Evolutionary conservation across 164 flowering plant genomes (phyloP).

Genomic region (Vitis amurensis): DNA sequence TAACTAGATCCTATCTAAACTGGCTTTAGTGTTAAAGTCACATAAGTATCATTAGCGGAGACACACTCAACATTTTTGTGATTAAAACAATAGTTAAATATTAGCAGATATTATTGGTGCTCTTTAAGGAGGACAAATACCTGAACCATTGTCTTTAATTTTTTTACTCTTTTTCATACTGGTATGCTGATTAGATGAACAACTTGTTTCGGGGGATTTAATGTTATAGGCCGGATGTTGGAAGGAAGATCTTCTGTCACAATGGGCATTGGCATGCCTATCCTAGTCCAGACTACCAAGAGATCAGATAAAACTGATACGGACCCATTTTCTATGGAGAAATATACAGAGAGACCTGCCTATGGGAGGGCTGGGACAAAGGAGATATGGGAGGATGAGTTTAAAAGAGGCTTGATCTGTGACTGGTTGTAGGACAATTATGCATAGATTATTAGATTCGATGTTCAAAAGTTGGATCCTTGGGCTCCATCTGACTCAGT

Average conservation of each 20-base stretch:
- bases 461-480: background rate
- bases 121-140: background rate
- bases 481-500: background rate
- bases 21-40: background rate
- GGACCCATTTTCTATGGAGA: too few species aligned
- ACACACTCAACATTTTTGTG: background rate
- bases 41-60: background rate
- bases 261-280: background rate
- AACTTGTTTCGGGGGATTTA: too few species aligned
- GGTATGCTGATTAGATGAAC: background rate
- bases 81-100: background rate
- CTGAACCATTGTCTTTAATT: background rate
- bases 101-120: constrained; percentile 6
- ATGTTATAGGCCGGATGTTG: background rate
- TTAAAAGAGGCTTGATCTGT: background rate
- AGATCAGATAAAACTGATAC: background rate
- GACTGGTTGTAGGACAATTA: background rate
- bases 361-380: background rate
- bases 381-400: background rate
- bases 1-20: background rate
- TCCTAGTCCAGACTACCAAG: background rate
- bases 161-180: background rate
- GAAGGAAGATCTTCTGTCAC: background rate
- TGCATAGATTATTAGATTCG: background rate
- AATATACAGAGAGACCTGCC: background rate